Percentiles rank a stretch among this genome's conserved stretches.
Conservation (phyloP, 2,329 filamentous ascomycete species). For the Drechmeria coniospora region DNA sequence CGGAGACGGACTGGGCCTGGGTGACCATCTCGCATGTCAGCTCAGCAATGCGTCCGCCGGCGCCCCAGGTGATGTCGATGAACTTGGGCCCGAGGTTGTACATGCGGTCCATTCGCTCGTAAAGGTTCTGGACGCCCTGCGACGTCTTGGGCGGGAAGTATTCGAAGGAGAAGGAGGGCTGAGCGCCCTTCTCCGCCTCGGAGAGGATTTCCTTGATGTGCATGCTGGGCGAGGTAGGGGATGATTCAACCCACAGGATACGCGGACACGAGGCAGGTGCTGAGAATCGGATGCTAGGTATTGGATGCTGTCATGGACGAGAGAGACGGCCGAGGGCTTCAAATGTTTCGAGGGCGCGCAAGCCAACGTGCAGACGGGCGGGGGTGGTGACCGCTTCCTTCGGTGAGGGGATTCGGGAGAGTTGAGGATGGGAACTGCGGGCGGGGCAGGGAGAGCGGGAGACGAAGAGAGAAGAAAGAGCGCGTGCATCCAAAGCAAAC, state of each 20-base stretch:
- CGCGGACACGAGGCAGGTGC: background rate
- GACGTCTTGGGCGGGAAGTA: conserved; percentile 98
- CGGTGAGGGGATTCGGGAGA: too few relatives aligned
- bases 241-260: background rate
- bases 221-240: conserved; percentile 43
- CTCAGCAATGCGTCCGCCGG: conserved; percentile 78
- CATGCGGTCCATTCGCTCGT: conserved; percentile 99
- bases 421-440: too few relatives aligned
- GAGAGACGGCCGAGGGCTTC: too few relatives aligned
- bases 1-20: conserved; percentile 87
- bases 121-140: conserved; percentile 95
- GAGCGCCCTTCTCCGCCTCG: conserved; percentile 61
- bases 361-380: too few relatives aligned
- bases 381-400: too few relatives aligned
- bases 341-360: too few relatives aligned
- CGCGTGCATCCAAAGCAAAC: too few relatives aligned
- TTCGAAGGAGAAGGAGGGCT: conserved; percentile 94
- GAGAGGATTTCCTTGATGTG: conserved; percentile 88
- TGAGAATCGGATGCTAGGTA: background rate
- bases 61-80: conserved; percentile 97
- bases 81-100: conserved; percentile 86
- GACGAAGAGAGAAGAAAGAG: too few relatives aligned
- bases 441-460: too few relatives aligned
- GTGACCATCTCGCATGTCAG: conserved; percentile 96
- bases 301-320: too few relatives aligned